Base-by-base conservation (phyloP, 306 rosid genomes). In the Quercus ilex region DNA sequence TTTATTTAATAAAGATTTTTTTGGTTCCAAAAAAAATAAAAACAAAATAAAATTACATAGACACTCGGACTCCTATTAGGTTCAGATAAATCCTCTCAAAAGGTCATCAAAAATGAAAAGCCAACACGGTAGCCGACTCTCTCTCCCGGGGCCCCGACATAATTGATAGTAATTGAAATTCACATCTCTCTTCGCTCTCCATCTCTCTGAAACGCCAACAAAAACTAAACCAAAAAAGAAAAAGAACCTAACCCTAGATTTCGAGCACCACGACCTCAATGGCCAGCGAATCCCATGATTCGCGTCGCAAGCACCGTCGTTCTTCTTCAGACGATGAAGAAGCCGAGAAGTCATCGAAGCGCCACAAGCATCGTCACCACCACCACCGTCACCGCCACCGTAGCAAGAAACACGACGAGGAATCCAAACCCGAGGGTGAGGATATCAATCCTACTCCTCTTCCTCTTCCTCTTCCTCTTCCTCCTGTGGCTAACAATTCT, bases 361-460 rank as follows among this genome's bases (percentile, higher is more conserved):
- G 98, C 74, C 96, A 93, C 84, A 93, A 92, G 82, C 98, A 90
- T 78, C 89, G 93, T 5, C 98, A 81, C 85, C 88, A 91, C 31
- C 83, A 76, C 72, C 94, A 80, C 68, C 83, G 86, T 62, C 90
- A 85, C 68, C 82, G 90, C 17, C 92, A 86, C 82, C 94, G 88
- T 76, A 86, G 85, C 86, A 86, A 75, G 31, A 90, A 83, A 76
- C 88, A 77, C 78, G 97, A 78, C 4, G 89, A 85, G 31, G 89
- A 83, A 30, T 69, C n/a, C 69, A 82, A 79, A 74, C 73, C 7
- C 43, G 88, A 80, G 5, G 80, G 19, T 3, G 89, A 79, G 78
- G 85, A 81, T 9, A 41, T 76, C 60, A 89, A 58, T 31, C 57
- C 71, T 69, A 70, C 79, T 69, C 75, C 73, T 76, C 80, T 86